Evolutionary conservation across 805 yeast genomes (phyloP), one percentile per base, ranked within the genome.

Genomic region (Cyberlindnera euphorbiae): DNA sequence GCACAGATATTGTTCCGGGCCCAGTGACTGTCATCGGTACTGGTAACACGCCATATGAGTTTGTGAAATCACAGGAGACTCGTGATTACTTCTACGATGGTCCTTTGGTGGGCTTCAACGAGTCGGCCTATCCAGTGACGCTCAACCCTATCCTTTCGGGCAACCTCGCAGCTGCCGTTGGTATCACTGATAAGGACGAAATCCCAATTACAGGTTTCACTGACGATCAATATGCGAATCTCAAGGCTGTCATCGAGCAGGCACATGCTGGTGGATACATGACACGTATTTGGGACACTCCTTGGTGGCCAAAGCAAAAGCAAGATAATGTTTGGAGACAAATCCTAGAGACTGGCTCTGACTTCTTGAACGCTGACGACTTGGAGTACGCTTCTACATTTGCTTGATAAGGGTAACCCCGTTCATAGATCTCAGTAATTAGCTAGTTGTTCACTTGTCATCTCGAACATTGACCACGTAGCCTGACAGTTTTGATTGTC

Each of bases 401-500:
- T 19, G 26, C 21, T 17, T 30, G 14, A 15, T 11, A n/a, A n/a
- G n/a, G n/a, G n/a, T n/a, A n/a, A n/a, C n/a, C n/a, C n/a, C n/a
- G n/a, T n/a, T n/a, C n/a, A n/a, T n/a, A n/a, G n/a, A n/a, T n/a
- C n/a, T 31, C 30, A 53, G 30, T 59, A 60, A 17, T 47, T 31
- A 5, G 47, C 38, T 26, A 53, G 25, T 11, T 60, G 55, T 25
- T 60, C 54, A 1, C 54, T 50, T 3, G 55, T 44, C 64, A 63
- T 62, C 32, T 62, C 70, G 35, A 58, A 62, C 34, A 64, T 61
- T 42, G 82, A 69, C 90, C 94, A 86, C 13, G 73, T 75, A 0
- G 79, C 72, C 63, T 81, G 65, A 56, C 95, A 87, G 50, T 85
- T 84, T 51, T 87, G 89, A 35, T 71, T 72, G n/a, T 65, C 53